A percentile compares a stretch with the other conserved stretches of the same genome.
These are phyloP conservation scores for Syncephalastrum monosporum DNA, from an alignment of 371 early-diverging fungal species.

Conservation along the genomic window DNA sequence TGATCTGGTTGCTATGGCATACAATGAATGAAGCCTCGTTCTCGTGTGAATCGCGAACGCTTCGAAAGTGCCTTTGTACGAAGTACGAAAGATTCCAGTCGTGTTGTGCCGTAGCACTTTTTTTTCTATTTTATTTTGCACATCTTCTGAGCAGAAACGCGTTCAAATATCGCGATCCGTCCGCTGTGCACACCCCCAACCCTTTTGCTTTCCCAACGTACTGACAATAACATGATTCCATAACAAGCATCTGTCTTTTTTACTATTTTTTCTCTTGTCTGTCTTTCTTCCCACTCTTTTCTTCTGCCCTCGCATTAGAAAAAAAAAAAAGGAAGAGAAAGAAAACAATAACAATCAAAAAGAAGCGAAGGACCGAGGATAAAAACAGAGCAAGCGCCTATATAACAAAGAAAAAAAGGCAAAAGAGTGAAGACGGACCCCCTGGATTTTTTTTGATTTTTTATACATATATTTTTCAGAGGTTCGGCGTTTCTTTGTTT, in stretches of 20 bases:
- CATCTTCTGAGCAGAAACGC: no score
- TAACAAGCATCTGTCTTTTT: background rate
- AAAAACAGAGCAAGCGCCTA: background rate
- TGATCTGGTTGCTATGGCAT: no score
- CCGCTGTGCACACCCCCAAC: no score
- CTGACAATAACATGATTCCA: slow-evolving; percentile 1
- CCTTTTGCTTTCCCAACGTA: no score
- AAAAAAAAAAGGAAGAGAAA: background rate
- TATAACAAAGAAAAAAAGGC: background rate
- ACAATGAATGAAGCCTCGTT: no score
- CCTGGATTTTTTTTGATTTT: slow-evolving; percentile 1
- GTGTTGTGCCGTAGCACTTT: no score
- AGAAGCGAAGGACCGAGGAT: background rate
- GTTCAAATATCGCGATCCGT: no score
- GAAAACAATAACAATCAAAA: slow-evolving; percentile 3
- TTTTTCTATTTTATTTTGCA: no score
- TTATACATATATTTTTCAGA: no score
- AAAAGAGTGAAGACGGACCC: background rate
- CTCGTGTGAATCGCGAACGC: no score
- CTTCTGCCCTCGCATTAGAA: background rate
- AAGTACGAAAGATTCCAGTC: no score
- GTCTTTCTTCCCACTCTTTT: background rate
- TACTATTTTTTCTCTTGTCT: slow-evolving; percentile 1
- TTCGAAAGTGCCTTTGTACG: no score
- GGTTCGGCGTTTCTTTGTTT: slow-evolving; percentile 6